Conservation (phyloP, 2,329 filamentous ascomycete species). For the Aspergillus awamori region DNA sequence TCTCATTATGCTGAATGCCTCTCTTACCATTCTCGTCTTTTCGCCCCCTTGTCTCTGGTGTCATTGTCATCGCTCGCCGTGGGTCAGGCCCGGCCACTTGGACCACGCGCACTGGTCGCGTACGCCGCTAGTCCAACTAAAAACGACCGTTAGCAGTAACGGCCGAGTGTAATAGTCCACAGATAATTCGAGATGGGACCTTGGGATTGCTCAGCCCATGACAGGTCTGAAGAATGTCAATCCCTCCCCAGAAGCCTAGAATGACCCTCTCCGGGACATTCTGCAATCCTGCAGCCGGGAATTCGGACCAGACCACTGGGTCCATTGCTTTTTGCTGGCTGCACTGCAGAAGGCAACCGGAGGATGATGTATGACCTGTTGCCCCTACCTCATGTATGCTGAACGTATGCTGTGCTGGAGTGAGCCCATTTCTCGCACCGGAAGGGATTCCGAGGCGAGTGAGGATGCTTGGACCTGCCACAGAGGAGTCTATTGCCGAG, state of each 20-base stretch:
- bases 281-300: neutral
- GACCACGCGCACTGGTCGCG: neutral
- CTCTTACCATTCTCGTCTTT: neutral
- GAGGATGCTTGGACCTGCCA: neutral
- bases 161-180: neutral
- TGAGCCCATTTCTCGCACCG: neutral
- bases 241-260: neutral
- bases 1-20: neutral
- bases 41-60: neutral
- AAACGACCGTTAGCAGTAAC: neutral
- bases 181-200: neutral
- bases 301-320: conserved; percentile 1
- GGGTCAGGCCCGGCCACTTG: neutral
- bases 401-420: neutral
- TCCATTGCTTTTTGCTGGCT: neutral
- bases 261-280: neutral
- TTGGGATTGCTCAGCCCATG: neutral
- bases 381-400: neutral
- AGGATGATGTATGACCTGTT: neutral
- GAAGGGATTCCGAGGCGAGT: neutral
- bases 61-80: neutral
- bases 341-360: neutral
- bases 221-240: neutral
- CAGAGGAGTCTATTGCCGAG: neutral
- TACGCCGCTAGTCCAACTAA: neutral